These are phyloP conservation scores for Pholiota molesta DNA, from an alignment of 768 basidiomycete species.

Conservation along the genomic window DNA sequence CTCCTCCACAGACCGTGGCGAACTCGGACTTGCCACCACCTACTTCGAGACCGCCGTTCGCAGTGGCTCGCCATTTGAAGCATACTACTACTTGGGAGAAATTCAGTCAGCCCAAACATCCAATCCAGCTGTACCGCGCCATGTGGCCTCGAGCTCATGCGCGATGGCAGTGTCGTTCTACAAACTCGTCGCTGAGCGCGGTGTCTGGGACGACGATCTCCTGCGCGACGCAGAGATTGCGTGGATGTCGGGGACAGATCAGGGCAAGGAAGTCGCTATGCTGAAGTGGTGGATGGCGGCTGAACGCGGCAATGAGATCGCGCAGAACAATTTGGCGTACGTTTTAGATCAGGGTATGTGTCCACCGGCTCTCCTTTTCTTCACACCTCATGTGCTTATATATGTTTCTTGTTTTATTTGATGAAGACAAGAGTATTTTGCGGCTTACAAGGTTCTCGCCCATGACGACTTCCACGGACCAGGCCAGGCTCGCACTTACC, in stretches of 20 bases:
- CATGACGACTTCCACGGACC: conserved; percentile 76
- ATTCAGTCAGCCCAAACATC: conserved; percentile 69
- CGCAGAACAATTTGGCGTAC: conserved; percentile 94
- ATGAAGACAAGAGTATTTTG: conserved; percentile 68
- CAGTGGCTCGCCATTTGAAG: conserved; percentile 90
- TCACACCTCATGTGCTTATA: not conserved
- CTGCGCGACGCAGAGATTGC: conserved; percentile 77
- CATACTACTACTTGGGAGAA: conserved; percentile 90
- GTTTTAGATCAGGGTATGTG: conserved; percentile 83
- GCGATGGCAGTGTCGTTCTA: conserved; percentile 91
- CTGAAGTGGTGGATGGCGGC: conserved; percentile 95
- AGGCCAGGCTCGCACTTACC: conserved; percentile 81
- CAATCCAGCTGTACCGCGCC: conserved; percentile 41
- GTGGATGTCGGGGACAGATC: conserved; percentile 71
- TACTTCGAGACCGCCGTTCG: conserved; percentile 87
- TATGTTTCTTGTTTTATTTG: not conserved
- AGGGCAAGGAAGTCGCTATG: conserved; percentile 82
- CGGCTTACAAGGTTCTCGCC: conserved; percentile 71
- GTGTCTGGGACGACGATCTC: conserved; percentile 83
- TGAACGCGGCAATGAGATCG: conserved; percentile 88
- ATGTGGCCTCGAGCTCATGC: conserved; percentile 73
- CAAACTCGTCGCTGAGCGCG: conserved; percentile 91
- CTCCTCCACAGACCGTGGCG: conserved; percentile 59
- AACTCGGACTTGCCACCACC: conserved; percentile 63
- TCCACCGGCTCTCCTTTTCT: not conserved